Evolutionary conservation across 352 stramenopile genomes (phyloP).

Genomic region (Phytophthora fragariaefolia): DNA sequence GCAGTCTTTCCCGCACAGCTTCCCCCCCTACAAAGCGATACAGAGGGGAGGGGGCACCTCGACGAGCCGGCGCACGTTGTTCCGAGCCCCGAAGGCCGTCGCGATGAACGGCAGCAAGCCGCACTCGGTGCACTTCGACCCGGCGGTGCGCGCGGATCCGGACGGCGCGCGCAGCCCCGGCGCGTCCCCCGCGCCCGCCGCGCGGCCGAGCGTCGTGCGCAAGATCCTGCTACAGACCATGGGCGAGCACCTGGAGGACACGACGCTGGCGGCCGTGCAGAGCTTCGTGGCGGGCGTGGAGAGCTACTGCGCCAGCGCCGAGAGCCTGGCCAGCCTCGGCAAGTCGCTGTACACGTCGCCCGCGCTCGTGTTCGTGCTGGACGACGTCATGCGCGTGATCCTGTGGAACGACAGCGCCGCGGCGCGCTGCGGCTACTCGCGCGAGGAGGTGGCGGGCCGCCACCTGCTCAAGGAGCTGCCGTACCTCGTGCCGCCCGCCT

Average conservation of each 20-base stretch:
- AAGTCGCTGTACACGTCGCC: constrained; percentile 86
- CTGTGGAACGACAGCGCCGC: constrained; percentile 86
- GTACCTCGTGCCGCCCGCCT: constrained; percentile 69
- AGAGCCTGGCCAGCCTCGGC: constrained; percentile 81
- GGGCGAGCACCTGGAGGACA: constrained; percentile 76
- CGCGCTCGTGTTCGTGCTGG: constrained; percentile 82
- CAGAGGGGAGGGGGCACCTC: too few relatives aligned
- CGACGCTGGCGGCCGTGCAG: constrained; percentile 70
- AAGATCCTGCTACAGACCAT: constrained; percentile 86
- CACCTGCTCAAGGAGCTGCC: constrained; percentile 75
- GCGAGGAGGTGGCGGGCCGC: constrained; percentile 84
- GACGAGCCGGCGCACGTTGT: too few relatives aligned
- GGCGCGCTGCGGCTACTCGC: constrained; percentile 72
- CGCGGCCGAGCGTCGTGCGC: constrained; percentile 58
- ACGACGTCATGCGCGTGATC: constrained; percentile 87
- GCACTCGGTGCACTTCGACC: constrained; percentile 77
- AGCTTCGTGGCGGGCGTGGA: constrained; percentile 77
- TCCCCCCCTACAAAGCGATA: too few relatives aligned
- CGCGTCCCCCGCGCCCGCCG: constrained; percentile 26
- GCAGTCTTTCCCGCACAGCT: not conserved
- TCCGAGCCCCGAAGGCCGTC: too few relatives aligned
- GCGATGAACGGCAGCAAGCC: constrained; percentile 63
- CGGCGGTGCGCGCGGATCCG: constrained; percentile 56
- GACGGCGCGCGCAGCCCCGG: constrained; percentile 64
- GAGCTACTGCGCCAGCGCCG: constrained; percentile 74